phyloP scores from a whole-genome alignment of 208 protist species.

The Leishmania mexicana region DNA sequence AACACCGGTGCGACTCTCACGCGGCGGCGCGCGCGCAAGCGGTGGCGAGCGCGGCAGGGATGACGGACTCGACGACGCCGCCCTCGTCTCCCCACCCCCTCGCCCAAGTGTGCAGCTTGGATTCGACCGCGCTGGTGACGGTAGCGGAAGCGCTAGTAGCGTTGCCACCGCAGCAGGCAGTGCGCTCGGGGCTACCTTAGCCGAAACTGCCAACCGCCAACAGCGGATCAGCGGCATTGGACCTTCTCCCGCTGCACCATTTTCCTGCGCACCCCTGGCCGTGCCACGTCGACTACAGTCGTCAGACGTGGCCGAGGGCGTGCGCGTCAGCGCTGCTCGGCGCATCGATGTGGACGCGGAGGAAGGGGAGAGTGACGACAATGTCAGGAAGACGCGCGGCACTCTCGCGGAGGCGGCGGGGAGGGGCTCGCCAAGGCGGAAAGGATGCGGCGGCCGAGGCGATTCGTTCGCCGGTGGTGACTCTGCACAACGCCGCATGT shows the following conservation, averaged over 20 bases:
- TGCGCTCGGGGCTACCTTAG: neutral
- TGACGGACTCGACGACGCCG: neutral
- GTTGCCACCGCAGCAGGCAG: neutral
- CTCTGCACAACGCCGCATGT: neutral
- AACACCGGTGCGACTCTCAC: slow-evolving; percentile 24
- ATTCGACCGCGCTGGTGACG: neutral
- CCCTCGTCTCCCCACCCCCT: slow-evolving; percentile 5
- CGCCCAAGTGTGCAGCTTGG: neutral
- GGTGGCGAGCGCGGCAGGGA: neutral
- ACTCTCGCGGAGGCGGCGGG: neutral
- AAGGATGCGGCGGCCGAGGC: neutral
- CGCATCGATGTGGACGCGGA: slow-evolving; percentile 7
- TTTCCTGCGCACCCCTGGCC: neutral
- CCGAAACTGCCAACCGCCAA: neutral
- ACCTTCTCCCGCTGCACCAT: neutral
- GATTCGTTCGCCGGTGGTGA: neutral
- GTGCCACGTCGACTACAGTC: neutral
- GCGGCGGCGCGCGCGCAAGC: neutral
- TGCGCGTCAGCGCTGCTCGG: slow-evolving; percentile 1
- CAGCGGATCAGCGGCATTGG: slow-evolving; percentile 1
- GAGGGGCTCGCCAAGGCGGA: neutral
- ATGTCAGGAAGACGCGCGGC: neutral
- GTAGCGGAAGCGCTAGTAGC: neutral
- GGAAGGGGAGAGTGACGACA: slow-evolving; percentile 1
- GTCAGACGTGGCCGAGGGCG: neutral